phyloP scores from a whole-genome alignment of 202 grass and related monocot genomes.

The Digitaria exilis region DNA sequence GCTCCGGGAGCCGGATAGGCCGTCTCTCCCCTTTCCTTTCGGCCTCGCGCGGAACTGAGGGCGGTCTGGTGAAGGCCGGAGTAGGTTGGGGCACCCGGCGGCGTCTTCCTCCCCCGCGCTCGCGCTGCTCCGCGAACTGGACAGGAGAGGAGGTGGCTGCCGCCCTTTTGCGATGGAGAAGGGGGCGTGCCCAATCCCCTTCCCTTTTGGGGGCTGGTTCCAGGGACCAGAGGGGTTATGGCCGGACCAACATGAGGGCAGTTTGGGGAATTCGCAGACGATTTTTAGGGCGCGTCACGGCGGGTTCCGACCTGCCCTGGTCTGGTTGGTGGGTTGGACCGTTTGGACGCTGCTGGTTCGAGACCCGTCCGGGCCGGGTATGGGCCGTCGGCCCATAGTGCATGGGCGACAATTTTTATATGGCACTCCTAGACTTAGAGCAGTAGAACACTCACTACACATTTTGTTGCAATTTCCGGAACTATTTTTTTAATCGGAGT shows the following conservation, averaged over 20 bases:
- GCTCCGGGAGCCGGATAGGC: background rate
- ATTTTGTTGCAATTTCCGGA: too few relatives aligned
- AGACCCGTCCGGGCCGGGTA: background rate
- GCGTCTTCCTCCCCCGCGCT: background rate
- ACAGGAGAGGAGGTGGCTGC: slow-evolving; percentile 7
- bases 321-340: too few relatives aligned
- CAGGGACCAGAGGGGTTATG: background rate
- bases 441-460: too few relatives aligned
- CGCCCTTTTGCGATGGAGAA: slow-evolving; percentile 20
- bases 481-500: too few relatives aligned
- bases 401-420: background rate
- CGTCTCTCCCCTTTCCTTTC: background rate
- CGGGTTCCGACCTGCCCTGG: background rate
- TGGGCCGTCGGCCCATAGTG: background rate
- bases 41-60: background rate
- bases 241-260: background rate
- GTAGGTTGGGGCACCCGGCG: slow-evolving; percentile 5
- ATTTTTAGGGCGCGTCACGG: background rate
- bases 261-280: background rate
- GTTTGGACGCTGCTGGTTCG: background rate
- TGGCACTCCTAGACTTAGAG: too few relatives aligned
- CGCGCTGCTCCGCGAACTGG: background rate
- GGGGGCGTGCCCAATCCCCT: slow-evolving; percentile 25
- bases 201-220: background rate
- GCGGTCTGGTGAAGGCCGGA: background rate